Percentiles rank a stretch among this genome's conserved stretches.
Conservation (phyloP, 2,329 filamentous ascomycete genomes). For the Colletotrichum sp. region DNA sequence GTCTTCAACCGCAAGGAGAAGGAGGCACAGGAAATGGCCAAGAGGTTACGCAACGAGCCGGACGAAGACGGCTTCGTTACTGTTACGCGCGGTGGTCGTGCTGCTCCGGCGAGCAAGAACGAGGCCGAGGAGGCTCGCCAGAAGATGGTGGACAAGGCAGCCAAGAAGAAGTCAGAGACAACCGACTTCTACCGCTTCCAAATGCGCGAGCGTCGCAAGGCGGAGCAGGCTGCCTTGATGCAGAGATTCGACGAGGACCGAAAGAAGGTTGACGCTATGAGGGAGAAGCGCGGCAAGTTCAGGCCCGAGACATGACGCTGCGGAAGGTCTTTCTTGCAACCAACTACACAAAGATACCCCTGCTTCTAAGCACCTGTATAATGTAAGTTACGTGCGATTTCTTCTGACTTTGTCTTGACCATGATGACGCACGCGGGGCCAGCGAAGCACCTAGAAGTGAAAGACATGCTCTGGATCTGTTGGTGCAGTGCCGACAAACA, state of each 20-base stretch:
- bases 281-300: slow-evolving; percentile 69
- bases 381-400: slow-evolving; percentile 19
- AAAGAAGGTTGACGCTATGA: slow-evolving; percentile 74
- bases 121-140: slow-evolving; percentile 68
- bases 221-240: slow-evolving; percentile 70
- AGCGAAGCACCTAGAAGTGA: slow-evolving; percentile 39
- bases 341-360: slow-evolving; percentile 7
- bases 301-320: slow-evolving; percentile 51
- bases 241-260: slow-evolving; percentile 78
- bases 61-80: slow-evolving; percentile 97
- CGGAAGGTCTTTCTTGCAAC: neutral
- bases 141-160: slow-evolving; percentile 67
- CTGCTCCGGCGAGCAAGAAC: slow-evolving; percentile 75
- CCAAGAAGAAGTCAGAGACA: slow-evolving; percentile 66
- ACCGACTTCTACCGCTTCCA: slow-evolving; percentile 88
- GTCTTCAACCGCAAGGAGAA: slow-evolving; percentile 77
- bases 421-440: slow-evolving; percentile 62
- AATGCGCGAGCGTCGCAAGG: slow-evolving; percentile 78
- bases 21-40: slow-evolving; percentile 66
- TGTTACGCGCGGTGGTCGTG: slow-evolving; percentile 79
- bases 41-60: slow-evolving; percentile 75
- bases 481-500: slow-evolving; percentile 61
- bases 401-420: slow-evolving; percentile 20
- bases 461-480: slow-evolving; percentile 26
- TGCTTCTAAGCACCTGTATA: slow-evolving; percentile 10